Evolutionary conservation across 2,329 filamentous ascomycete species (phyloP), one percentile per base, ranked within the genome.

Genomic region (Intubia oerlemansii): DNA sequence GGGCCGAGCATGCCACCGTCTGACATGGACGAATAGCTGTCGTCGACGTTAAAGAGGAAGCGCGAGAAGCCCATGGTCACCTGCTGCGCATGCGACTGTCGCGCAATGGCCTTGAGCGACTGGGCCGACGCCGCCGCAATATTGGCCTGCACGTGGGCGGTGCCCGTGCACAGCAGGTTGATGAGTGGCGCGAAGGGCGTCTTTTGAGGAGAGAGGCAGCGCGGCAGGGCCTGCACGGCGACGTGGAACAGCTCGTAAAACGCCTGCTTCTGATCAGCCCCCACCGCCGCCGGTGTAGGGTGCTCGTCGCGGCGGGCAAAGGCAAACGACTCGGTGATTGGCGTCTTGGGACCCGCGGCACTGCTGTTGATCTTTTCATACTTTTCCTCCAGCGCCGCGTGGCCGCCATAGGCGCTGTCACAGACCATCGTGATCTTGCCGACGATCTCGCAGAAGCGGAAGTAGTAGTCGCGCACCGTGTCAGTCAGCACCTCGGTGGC

Each of bases 21-120:
- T 8, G 84, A 92, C 72, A 95, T 93, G 18, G 88, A 95, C 1
- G 85, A 81, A 48, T 98, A 98, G 15, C 84, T 72, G 39, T 91
- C 84, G 47, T 98, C 90, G 46, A 95, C 98, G 40, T 88, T 92
- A 55, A 98, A 98, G 30, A 98, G 98, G 50, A 95, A 98, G 16
- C 84, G 66, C 21, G 88, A 80, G 50, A 98, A 98, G 0, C 88
- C 85, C 50, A 90, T 92, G 0, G 84, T 92, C 4, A 98, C 88
- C 47, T 88, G 79, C 40, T 98, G 82, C 0, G 88, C 84, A 50
- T 92, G 78, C 7, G 76, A 79, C 43, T 98, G 88, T 18, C 79
- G 66, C 9, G 90, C 88, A 41, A 98, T 98, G 0, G 85, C 85
- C 47, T 93, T 95, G 11, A 98, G 53, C 2, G 88, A 93, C 39